Evolutionary conservation across 495 filamentous ascomycete genomes (phyloP).

Genomic region (Penicillium atrosanguineum): DNA sequence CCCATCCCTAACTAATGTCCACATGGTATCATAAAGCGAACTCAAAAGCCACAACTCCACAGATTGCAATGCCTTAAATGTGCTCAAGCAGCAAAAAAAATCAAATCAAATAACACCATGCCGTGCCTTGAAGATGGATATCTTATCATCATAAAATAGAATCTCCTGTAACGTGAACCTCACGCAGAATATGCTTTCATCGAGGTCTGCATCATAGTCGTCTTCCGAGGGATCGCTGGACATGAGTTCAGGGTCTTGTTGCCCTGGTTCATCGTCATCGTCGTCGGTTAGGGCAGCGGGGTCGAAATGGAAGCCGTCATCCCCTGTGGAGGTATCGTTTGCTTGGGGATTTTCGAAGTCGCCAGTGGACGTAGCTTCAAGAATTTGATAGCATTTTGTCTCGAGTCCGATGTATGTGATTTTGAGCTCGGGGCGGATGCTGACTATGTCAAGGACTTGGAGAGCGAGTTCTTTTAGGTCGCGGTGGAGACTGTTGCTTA

Average conservation of each 20-base stretch:
- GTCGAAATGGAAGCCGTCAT: constrained; percentile 37
- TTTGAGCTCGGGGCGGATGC: constrained; percentile 79
- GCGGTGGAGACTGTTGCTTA: constrained; percentile 61
- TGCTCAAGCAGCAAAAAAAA: not conserved
- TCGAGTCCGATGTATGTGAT: constrained; percentile 81
- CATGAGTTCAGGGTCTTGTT: constrained; percentile 37
- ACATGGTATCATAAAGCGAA: constrained; percentile 11
- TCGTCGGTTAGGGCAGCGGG: constrained; percentile 44
- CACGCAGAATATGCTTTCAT: constrained; percentile 50
- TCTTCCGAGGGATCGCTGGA: constrained; percentile 44
- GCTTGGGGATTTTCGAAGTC: constrained; percentile 34
- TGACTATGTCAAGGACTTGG: constrained; percentile 81
- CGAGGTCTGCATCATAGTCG: constrained; percentile 51
- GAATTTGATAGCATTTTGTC: constrained; percentile 84
- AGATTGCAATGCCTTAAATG: not conserved
- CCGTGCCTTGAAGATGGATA: constrained; percentile 78
- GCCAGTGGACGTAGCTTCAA: constrained; percentile 55
- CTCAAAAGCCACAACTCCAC: not conserved
- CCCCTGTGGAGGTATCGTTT: constrained; percentile 39
- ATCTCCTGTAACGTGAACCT: constrained; percentile 76
- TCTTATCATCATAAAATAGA: constrained; percentile 85
- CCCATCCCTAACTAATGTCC: not conserved
- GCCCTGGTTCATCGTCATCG: constrained; percentile 30
- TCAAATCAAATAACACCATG: constrained; percentile 61
- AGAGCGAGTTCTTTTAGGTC: constrained; percentile 71